Evolutionary conservation across 805 yeast species (phyloP).

Genomic region (Phaffomyces antillensis): DNA sequence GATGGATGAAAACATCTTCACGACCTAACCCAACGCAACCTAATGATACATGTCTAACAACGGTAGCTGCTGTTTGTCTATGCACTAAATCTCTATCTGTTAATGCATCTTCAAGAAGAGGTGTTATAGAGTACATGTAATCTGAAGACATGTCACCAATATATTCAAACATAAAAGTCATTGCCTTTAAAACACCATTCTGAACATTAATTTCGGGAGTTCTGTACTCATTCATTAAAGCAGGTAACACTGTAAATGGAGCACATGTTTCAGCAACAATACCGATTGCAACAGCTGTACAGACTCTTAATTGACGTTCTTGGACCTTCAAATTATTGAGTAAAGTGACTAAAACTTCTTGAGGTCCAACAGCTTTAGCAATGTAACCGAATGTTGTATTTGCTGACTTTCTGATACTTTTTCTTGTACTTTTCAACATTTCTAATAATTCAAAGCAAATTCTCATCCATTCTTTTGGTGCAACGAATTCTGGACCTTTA

Average conservation of each 20-base stretch:
- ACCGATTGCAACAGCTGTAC: slow-evolving; percentile 97
- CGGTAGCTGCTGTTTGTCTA: slow-evolving; percentile 91
- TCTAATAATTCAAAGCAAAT: slow-evolving; percentile 87
- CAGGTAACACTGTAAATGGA: slow-evolving; percentile 91
- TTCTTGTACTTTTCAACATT: slow-evolving; percentile 74
- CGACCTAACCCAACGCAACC: slow-evolving; percentile 68
- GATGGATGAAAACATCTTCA: slow-evolving; percentile 80
- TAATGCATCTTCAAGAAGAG: slow-evolving; percentile 81
- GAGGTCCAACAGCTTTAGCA: slow-evolving; percentile 92
- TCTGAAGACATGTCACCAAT: slow-evolving; percentile 74
- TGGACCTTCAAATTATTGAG: slow-evolving; percentile 83
- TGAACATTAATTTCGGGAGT: slow-evolving; percentile 91
- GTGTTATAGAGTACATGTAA: slow-evolving; percentile 72
- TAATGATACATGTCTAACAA: slow-evolving; percentile 72
- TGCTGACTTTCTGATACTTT: slow-evolving; percentile 74
- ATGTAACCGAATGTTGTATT: slow-evolving; percentile 87
- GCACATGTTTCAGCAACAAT: slow-evolving; percentile 91
- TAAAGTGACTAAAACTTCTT: slow-evolving; percentile 80
- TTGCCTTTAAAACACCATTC: slow-evolving; percentile 87
- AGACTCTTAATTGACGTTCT: slow-evolving; percentile 92
- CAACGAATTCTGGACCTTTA: slow-evolving; percentile 70
- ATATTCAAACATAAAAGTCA: slow-evolving; percentile 89
- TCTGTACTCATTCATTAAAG: slow-evolving; percentile 90
- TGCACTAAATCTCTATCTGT: slow-evolving; percentile 89
- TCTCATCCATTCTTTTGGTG: slow-evolving; percentile 96